Conservation (phyloP, 768 basidiomycete species). For the Dictyophora rubrovolvata region DNA sequence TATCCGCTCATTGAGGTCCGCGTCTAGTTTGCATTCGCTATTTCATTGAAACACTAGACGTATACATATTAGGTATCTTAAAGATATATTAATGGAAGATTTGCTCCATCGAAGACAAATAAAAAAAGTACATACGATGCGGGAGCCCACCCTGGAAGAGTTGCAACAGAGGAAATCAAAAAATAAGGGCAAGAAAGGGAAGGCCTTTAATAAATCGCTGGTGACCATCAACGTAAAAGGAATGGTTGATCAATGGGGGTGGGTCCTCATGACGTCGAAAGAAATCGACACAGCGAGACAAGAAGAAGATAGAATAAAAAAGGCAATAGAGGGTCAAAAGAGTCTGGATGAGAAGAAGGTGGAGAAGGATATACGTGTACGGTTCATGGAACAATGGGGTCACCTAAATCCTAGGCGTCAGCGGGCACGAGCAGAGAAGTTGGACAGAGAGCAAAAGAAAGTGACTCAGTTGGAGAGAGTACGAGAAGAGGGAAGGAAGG, state of each 20-base stretch:
- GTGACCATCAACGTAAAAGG: slow-evolving; percentile 3
- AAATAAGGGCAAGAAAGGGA: slow-evolving; percentile 1
- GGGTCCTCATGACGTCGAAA: slow-evolving; percentile 1
- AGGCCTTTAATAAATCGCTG: background rate
- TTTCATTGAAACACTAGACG: background rate
- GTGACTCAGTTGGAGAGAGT: background rate
- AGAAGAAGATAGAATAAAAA: background rate
- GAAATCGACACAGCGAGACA: background rate
- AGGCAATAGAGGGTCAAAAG: slow-evolving; percentile 6
- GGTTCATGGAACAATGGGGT: slow-evolving; percentile 1
- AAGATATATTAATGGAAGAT: slow-evolving; percentile 4
- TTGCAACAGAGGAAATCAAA: background rate
- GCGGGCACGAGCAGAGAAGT: slow-evolving; percentile 4
- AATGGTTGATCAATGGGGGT: slow-evolving; percentile 8
- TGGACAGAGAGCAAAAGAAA: slow-evolving; percentile 6
- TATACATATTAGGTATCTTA: background rate
- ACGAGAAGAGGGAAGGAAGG: background rate
- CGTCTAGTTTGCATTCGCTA: background rate
- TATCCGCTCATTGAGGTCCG: slow-evolving; percentile 6
- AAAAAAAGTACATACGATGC: slow-evolving; percentile 5
- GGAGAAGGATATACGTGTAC: background rate
- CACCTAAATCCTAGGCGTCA: slow-evolving; percentile 5
- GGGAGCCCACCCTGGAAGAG: slow-evolving; percentile 6
- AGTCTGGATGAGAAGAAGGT: background rate
- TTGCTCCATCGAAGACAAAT: background rate